Evolutionary conservation across 2,329 filamentous ascomycete genomes (phyloP).

Genomic region (Cladophialophora bantiana): DNA sequence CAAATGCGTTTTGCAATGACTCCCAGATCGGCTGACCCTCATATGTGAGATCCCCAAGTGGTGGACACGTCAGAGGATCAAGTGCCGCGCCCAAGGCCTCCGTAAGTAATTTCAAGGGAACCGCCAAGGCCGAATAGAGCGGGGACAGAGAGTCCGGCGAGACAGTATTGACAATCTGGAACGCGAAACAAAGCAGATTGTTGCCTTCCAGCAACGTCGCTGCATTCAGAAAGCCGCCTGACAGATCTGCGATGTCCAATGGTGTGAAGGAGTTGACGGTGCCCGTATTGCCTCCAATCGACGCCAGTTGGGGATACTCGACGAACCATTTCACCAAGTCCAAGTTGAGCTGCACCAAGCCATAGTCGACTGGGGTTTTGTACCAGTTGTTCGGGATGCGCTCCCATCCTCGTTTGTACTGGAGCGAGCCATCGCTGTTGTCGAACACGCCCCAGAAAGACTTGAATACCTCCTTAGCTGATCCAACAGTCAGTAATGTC

Average conservation of each 20-base stretch:
- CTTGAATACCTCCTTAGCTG: slow-evolving; percentile 52
- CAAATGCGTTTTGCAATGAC: slow-evolving; percentile 42
- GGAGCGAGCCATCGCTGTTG: slow-evolving; percentile 50
- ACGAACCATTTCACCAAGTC: slow-evolving; percentile 51
- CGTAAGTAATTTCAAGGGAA: slow-evolving; percentile 43
- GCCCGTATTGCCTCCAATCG: slow-evolving; percentile 62
- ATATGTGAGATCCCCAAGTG: slow-evolving; percentile 45
- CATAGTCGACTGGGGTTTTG: slow-evolving; percentile 54
- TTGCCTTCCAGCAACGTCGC: slow-evolving; percentile 49
- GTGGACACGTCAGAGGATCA: slow-evolving; percentile 44
- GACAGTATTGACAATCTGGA: slow-evolving; percentile 46
- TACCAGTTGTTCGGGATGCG: slow-evolving; percentile 63
- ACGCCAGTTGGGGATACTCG: slow-evolving; percentile 53
- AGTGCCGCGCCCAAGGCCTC: slow-evolving; percentile 44
- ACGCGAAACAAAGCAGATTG: slow-evolving; percentile 51
- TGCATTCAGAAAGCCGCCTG: slow-evolving; percentile 50
- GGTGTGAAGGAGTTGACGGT: slow-evolving; percentile 60
- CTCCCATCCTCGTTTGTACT: slow-evolving; percentile 58
- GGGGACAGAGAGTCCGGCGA: slow-evolving; percentile 45
- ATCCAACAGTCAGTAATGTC: slow-evolving; percentile 9
- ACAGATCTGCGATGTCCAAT: slow-evolving; percentile 53
- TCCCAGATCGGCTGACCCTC: slow-evolving; percentile 46
- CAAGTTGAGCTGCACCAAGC: slow-evolving; percentile 52
- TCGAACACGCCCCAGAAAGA: slow-evolving; percentile 57
- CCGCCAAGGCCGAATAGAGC: slow-evolving; percentile 43